Evolutionary conservation across 768 basidiomycete genomes (phyloP).

Genomic region (Pisolithus albus): DNA sequence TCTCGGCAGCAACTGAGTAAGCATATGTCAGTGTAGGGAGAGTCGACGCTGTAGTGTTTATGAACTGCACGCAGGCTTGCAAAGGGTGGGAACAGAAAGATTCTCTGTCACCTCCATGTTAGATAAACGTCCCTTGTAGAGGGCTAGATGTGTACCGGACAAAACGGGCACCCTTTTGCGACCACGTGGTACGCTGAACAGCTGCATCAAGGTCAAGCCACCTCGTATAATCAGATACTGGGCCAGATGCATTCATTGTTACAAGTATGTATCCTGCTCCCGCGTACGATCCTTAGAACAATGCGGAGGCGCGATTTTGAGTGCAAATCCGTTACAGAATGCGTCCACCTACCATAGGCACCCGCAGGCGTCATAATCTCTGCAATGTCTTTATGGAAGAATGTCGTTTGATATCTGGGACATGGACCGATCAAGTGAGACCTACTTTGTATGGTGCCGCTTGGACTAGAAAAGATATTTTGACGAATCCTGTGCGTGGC

Average conservation of each 20-base stretch:
- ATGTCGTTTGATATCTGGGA: not conserved
- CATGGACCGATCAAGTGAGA: not conserved
- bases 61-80: conserved; percentile 55
- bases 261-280: conserved; percentile 57
- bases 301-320: not conserved
- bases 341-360: conserved; percentile 47
- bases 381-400: conserved; percentile 38
- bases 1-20: conserved; percentile 40
- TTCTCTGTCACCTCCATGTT: conserved; percentile 25
- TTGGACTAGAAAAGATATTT: conserved; percentile 50
- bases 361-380: conserved; percentile 48
- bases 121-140: not conserved
- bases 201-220: conserved; percentile 68
- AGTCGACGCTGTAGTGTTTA: conserved; percentile 27
- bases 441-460: conserved; percentile 53
- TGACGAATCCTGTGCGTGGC: conserved; percentile 49
- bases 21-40: conserved; percentile 41
- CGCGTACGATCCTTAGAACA: conserved; percentile 53
- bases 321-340: not conserved
- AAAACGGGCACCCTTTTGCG: conserved; percentile 40
- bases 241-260: conserved; percentile 35
- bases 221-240: conserved; percentile 41
- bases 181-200: conserved; percentile 54
- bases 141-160: conserved; percentile 35
- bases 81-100: conserved; percentile 66